These are phyloP conservation scores for Linum tenue DNA, from an alignment of 345 rosid genomes.

Conservation along the genomic window DNA sequence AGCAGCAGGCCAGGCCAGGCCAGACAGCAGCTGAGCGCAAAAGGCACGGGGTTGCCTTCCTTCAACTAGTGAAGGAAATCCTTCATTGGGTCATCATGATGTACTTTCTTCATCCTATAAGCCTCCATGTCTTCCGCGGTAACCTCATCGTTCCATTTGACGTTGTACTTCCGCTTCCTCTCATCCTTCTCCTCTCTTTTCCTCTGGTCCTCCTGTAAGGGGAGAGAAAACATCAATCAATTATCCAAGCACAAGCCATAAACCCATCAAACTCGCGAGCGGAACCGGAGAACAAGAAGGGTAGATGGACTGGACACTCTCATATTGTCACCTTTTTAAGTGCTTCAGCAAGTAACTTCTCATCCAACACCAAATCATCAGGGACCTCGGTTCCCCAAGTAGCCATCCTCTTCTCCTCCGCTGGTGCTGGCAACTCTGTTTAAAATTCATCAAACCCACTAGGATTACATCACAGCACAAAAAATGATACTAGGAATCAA, in stretches of 20 bases:
- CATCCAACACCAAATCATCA: conserved; percentile 55
- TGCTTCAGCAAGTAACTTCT: conserved; percentile 48
- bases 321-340: conserved; percentile 43
- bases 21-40: too few relatives aligned
- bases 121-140: conserved; percentile 77
- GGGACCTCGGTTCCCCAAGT: conserved; percentile 76
- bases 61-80: conserved; percentile 24
- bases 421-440: conserved; percentile 31
- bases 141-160: conserved; percentile 50
- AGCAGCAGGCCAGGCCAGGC: too few relatives aligned
- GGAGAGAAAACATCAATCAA: background rate
- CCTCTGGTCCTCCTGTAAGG: conserved; percentile 38
- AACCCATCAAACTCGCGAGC: background rate
- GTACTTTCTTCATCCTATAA: conserved; percentile 42
- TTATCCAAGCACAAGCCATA: background rate
- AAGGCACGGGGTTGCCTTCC: too few relatives aligned
- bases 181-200: conserved; percentile 47
- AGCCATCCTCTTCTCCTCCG: conserved; percentile 57
- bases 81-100: conserved; percentile 50
- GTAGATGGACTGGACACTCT: too few relatives aligned
- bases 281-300: too few relatives aligned
- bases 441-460: background rate
- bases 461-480: background rate
- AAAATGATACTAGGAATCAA: too few relatives aligned
- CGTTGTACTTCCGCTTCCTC: conserved; percentile 50